Evolutionary conservation across 257 asterid species (phyloP).

Genomic region (Petunia axillaris): DNA sequence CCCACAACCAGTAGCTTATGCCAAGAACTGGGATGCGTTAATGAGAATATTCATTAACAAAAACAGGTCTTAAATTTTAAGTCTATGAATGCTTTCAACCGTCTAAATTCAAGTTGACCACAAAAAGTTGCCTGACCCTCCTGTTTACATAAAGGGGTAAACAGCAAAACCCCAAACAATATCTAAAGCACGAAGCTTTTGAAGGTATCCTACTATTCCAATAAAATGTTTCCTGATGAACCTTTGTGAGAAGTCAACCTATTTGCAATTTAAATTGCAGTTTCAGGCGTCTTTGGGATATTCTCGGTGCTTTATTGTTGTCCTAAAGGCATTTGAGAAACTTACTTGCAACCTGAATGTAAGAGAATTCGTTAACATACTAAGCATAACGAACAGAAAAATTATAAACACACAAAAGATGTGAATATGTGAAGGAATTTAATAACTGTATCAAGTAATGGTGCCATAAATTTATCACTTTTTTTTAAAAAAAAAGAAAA

Average conservation of each 20-base stretch:
- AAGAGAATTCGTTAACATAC: not conserved
- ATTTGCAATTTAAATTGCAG: not conserved
- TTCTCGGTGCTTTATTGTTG: not conserved
- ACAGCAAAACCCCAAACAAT: not conserved
- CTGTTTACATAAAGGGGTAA: not conserved
- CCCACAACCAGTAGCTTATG: not conserved
- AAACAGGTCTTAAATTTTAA: not conserved
- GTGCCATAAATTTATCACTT: not conserved
- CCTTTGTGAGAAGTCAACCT: not conserved
- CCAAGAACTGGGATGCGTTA: not conserved
- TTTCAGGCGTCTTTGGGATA: too few species aligned
- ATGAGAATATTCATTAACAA: not conserved
- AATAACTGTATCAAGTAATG: not conserved
- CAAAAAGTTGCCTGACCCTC: not conserved
- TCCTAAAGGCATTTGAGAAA: not conserved
- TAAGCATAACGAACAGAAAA: not conserved
- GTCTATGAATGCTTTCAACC: too few species aligned
- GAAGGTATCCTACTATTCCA: not conserved
- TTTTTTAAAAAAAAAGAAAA: too few species aligned
- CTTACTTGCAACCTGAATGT: not conserved
- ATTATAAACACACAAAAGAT: not conserved
- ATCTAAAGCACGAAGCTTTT: not conserved
- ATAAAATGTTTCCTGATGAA: not conserved
- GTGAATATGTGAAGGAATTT: not conserved
- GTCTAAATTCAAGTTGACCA: not conserved